Evolutionary conservation across 306 rosid genomes (phyloP), one percentile per base, ranked within the genome.

Genomic region (apple (Malus domestica)): DNA sequence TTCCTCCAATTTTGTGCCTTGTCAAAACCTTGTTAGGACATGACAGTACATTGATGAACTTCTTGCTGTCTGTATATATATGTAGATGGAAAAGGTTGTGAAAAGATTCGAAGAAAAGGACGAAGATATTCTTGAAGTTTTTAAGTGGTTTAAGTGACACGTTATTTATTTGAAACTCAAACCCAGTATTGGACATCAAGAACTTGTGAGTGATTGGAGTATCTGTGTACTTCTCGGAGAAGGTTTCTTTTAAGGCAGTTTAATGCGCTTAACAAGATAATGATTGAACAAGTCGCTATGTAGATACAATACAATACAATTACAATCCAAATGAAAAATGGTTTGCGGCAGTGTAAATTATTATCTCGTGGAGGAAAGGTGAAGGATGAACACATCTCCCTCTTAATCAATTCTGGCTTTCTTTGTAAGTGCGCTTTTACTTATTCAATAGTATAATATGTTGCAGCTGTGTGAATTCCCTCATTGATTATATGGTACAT

Each of bases 311-410:
- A 32, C 14, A 20, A 40, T 62, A 15, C 13, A 27, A 27, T 27
- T 30, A 38, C 68, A 57, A 11, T 27, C 74, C 51, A 59, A 75
- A 57, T 64, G 44, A 74, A 65, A 23, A 62, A 45, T 65, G 66
- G 45, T 70, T 77, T 82, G 55, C 58, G 82, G 89, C 92, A 89
- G 97, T 85, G 87, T 80, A 76, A 87, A 68, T 92, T 95, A 78
- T 87, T 95, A 84, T 92, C 97, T 71, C 87, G 78, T 58, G 99
- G 96, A 71, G 99, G 99, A 81, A 89, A 86, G 88, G 90, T 92
- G 82, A 88, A 89, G 86, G 99, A 92, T 77, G 86, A 79, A 74
- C 91, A 92, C 75, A 82, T 95, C 84, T 85, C 97, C 83, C 88
- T 89, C 68, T 79, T 95, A 81, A 92, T 95, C 74, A 90, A 92